A percentile compares a stretch with the other conserved stretches of the same genome.
These are phyloP conservation scores for Boletus barrowsii DNA, from an alignment of 768 basidiomycete genomes.

Conservation along the genomic window DNA sequence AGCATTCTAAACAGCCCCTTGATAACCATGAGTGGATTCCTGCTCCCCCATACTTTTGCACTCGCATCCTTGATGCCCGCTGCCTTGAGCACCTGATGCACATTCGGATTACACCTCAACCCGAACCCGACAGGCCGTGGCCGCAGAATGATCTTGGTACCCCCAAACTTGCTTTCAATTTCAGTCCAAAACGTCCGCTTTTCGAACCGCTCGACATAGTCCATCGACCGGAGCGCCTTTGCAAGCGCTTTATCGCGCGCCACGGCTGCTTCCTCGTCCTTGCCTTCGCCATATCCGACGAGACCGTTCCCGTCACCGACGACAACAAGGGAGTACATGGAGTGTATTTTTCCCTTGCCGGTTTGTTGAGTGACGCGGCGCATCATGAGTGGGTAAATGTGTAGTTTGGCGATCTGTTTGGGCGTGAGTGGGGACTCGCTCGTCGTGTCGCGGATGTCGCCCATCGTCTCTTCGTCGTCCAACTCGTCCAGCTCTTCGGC, in stretches of 20 bases:
- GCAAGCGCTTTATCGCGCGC: constrained; percentile 59
- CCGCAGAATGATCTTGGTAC: constrained; percentile 76
- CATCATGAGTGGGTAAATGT: constrained; percentile 40
- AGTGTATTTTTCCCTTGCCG: constrained; percentile 84
- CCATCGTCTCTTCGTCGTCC: constrained; percentile 21
- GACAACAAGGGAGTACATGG: constrained; percentile 60
- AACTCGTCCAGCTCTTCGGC: constrained; percentile 16
- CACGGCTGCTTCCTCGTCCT: constrained; percentile 53
- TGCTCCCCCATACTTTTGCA: constrained; percentile 92
- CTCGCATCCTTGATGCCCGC: constrained; percentile 95
- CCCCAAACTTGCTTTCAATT: constrained; percentile 78
- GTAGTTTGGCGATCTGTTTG: constrained; percentile 31
- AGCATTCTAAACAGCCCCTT: constrained; percentile 82
- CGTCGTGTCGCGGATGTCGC: constrained; percentile 13
- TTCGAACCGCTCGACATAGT: constrained; percentile 93
- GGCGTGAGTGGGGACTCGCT: constrained; percentile 17
- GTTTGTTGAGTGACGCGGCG: constrained; percentile 84
- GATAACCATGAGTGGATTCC: constrained; percentile 73
- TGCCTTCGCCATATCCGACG: constrained; percentile 80
- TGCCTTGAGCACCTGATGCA: constrained; percentile 88
- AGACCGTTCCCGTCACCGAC: constrained; percentile 83
- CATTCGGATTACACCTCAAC: constrained; percentile 79
- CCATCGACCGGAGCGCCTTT: constrained; percentile 83
- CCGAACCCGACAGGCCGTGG: constrained; percentile 90
- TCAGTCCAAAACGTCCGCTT: constrained; percentile 93